Evolutionary conservation across 352 stramenopile species (phyloP), one percentile per base, ranked within the genome.

Genomic region (Pelagophyceae sp.): DNA sequence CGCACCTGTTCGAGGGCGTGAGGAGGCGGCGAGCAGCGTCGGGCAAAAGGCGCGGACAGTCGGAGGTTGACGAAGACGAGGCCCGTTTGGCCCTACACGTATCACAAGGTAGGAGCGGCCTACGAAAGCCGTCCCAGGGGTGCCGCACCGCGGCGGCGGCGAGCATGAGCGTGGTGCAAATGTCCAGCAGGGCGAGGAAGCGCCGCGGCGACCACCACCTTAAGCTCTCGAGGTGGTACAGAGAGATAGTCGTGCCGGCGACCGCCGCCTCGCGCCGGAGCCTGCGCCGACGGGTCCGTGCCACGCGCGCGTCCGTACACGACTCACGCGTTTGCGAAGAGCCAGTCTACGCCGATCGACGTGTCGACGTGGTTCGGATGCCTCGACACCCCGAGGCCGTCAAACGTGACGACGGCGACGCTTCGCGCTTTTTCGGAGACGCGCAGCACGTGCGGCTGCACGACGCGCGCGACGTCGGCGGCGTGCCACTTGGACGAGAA

Each of bases 391-490:
- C 90, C 90, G 67, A 90, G 90, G 37, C 89, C 83, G 78, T 95
- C 90, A 80, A 95, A 95, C 0, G 89, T 95, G 72, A 95, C 91
- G 23, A 95, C 84, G 89, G 93, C 51, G 38, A 74, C n/a, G 45
- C 45, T 54, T 54, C 11, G 23, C 11, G 45, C 45, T 23, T 54
- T 11, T 54, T 11, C 45, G 45, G n/a, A n/a, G n/a, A n/a, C n/a
- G n/a, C n/a, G 11, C 11, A 54, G 45, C 11, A 54, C 11, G 45
- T 23, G 23, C 45, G 45, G 45, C 45, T 54, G 11, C 11, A 54
- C 45, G 45, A 23, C 45, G 11, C 45, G 45, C 11, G 11, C 11
- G 11, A 54, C 45, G 45, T 54, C 45, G 11, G 45, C 11, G 11
- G 45, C 45, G 45, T 54, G 11, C 45, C 11, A 54, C 23, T 11